phyloP scores from a whole-genome alignment of 208 protist genomes.

The Crithidia fasciculata region DNA sequence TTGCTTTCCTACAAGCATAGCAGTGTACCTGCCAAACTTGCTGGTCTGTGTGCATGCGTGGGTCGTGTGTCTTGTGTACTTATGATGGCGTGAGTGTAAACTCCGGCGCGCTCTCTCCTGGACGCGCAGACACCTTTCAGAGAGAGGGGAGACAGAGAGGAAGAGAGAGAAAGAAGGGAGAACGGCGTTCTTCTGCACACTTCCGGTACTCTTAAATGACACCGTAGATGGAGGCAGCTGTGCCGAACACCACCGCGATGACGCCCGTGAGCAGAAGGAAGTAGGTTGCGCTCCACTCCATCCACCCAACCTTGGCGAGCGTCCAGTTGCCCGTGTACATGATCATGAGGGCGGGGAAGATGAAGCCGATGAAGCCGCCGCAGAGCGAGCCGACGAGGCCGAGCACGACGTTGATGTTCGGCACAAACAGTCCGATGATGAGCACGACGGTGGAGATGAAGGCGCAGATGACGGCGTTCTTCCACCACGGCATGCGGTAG shows the following conservation, averaged over 20 bases:
- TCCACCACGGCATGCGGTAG: constrained; percentile 56
- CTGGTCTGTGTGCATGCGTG: too few relatives aligned
- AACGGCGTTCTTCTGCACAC: too few relatives aligned
- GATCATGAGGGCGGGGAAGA: constrained; percentile 64
- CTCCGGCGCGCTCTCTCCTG: too few relatives aligned
- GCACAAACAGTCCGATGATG: constrained; percentile 74
- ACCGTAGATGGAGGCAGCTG: constrained; percentile 56
- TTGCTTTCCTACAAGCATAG: too few relatives aligned
- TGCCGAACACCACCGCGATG: constrained; percentile 64
- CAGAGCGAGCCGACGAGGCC: constrained; percentile 73
- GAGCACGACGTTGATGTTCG: constrained; percentile 79
- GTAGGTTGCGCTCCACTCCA: constrained; percentile 54
- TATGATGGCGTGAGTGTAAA: not conserved
- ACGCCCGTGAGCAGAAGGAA: constrained; percentile 54
- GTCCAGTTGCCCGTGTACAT: constrained; percentile 71
- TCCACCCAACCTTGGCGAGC: constrained; percentile 36
- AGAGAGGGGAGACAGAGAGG: not conserved
- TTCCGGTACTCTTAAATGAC: constrained; percentile 16
- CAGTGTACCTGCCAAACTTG: too few relatives aligned
- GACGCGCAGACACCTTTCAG: constrained; percentile 1
- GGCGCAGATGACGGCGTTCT: constrained; percentile 48
- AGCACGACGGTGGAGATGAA: constrained; percentile 34
- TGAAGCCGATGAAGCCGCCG: constrained; percentile 81
- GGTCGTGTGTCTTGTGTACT: too few relatives aligned
- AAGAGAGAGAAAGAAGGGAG: not conserved